These are phyloP conservation scores for Metarhizium album DNA, from an alignment of 2,329 filamentous ascomycete species.

Conservation along the genomic window DNA sequence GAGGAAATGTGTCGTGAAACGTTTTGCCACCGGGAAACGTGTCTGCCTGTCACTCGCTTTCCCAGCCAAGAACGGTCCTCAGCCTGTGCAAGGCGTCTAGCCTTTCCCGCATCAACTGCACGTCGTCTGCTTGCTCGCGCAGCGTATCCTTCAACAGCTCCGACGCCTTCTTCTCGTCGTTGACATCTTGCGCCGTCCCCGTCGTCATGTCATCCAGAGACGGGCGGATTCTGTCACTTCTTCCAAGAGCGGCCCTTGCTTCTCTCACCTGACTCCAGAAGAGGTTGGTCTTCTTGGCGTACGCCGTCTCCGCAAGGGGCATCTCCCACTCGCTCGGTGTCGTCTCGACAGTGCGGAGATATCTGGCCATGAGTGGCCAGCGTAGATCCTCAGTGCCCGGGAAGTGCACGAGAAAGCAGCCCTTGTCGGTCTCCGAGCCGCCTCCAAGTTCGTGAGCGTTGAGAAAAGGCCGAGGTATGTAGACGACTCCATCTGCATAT, in stretches of 20 bases:
- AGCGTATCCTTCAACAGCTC: neutral
- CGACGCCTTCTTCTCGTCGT: neutral
- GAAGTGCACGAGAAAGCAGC: neutral
- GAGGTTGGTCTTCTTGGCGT: neutral
- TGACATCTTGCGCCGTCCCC: neutral
- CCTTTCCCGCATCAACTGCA: neutral
- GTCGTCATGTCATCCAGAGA: neutral
- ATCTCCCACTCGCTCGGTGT: neutral
- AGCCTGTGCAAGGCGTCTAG: neutral
- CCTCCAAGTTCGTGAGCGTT: neutral
- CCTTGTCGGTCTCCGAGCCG: neutral
- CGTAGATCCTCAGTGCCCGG: neutral
- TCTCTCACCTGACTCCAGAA: neutral
- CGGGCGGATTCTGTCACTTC: neutral
- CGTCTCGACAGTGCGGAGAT: neutral
- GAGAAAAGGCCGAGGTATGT: neutral
- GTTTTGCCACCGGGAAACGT: no score
- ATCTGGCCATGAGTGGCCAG: slow-evolving; percentile 10
- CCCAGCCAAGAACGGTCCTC: neutral
- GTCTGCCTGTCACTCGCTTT: slow-evolving; percentile 14
- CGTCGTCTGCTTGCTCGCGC: neutral
- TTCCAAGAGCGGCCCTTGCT: neutral
- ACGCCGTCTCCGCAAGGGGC: neutral
- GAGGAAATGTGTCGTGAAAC: no score
- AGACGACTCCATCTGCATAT: neutral